Percentiles rank a stretch among this genome's conserved stretches.
These are phyloP conservation scores for Stagonosporopsis rhizophila DNA, from an alignment of 2,329 filamentous ascomycete species.

Conservation along the genomic window DNA sequence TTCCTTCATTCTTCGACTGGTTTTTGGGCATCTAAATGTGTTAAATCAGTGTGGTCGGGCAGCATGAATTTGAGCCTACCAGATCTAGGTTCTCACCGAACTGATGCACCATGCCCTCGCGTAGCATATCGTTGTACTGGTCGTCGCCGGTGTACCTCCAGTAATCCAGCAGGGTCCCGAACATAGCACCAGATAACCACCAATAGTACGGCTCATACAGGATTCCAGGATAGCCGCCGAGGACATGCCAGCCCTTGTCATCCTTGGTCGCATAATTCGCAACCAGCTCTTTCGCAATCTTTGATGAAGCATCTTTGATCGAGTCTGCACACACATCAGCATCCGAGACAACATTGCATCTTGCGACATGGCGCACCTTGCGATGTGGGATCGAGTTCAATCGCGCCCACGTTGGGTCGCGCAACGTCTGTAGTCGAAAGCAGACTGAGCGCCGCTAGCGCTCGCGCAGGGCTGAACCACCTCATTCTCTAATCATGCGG, in stretches of 20 bases:
- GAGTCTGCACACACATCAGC: conserved; percentile 43
- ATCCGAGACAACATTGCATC: not conserved
- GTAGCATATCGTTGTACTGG: conserved; percentile 72
- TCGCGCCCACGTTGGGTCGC: conserved; percentile 27
- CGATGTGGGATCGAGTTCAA: conserved; percentile 36
- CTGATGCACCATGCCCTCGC: conserved; percentile 53
- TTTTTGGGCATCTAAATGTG: conserved; percentile 40
- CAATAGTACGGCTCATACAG: conserved; percentile 62
- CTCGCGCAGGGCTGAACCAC: conserved; percentile 35
- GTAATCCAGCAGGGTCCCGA: conserved; percentile 76
- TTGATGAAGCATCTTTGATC: conserved; percentile 56
- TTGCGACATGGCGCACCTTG: conserved; percentile 21
- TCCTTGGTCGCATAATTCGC: conserved; percentile 60
- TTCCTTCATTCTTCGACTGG: conserved; percentile 54
- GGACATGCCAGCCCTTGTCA: conserved; percentile 51
- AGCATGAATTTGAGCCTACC: conserved; percentile 18
- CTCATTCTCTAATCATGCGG: conserved; percentile 34
- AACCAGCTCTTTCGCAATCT: conserved; percentile 58
- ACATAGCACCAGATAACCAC: conserved; percentile 79
- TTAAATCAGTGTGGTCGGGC: not conserved
- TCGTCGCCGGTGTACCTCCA: conserved; percentile 82
- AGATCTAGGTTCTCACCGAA: conserved; percentile 40
- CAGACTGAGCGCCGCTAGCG: conserved; percentile 37
- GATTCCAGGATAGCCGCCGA: conserved; percentile 53
- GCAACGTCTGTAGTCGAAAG: conserved; percentile 27